Evolutionary conservation across 768 basidiomycete species (phyloP), one percentile per base, ranked within the genome.

Genomic region (Mycena epipterygia): DNA sequence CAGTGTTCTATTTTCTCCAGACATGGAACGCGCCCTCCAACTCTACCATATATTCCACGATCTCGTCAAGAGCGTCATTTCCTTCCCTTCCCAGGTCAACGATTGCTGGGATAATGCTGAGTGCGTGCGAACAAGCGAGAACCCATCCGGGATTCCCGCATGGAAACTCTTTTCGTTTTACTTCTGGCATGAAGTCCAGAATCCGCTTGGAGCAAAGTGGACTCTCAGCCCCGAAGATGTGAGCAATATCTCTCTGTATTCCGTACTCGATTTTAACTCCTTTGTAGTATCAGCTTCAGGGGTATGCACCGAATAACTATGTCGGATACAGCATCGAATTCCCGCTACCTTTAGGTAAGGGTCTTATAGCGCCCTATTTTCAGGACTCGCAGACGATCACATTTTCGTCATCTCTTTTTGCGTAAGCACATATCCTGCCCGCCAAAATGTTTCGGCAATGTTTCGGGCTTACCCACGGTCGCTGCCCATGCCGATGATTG

Each of bases 81-180:
- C 35, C 35, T 37, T 14, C 35, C 35, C 35, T 37, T 7, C 27
- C 13, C 46, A 59, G 17, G 33, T 30, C 1, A 37, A 33, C 2
- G n/a, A 14, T 14, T 70, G 69, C 41, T 70, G 51, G 42, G 42
- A 59, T 6, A 56, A 64, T 25, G 29, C 62, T 2, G 25, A 42
- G 13, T 67, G 65, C 33, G 6, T 58, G 1, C 11, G 25, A 11
- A 59, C 65, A 11, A 3, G 48, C 1, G 2, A 16, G 2, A 80
- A 83, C 58, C 81, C 82, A 2, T 64, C 58, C 5, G 82, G 81
- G 13, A 82, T 84, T 27, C 83, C 82, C 1, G 76, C 77, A 16
- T 84, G 82, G 82, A 82, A 81, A 65, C 76, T 83, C 6, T 81
- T 82, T 48, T 75, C 79, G 27, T 78, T 80, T 32, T 73, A 75